These are phyloP conservation scores for Phytophthora fragariae DNA, from an alignment of 352 stramenopile genomes.

Conservation along the genomic window DNA sequence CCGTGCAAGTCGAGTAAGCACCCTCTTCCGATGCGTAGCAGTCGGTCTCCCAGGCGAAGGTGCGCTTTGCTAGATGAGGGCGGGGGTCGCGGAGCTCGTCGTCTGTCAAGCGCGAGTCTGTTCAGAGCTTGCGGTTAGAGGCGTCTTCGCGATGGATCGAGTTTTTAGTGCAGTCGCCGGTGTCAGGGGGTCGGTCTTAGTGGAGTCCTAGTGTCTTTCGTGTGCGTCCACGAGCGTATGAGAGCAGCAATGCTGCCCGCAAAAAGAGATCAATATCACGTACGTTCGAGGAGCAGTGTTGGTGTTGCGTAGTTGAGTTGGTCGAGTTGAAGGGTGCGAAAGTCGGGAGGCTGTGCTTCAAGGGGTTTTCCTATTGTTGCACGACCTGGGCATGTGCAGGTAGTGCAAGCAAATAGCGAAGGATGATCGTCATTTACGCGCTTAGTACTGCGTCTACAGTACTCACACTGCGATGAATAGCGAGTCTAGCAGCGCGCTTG, in stretches of 20 bases:
- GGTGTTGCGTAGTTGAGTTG: too few species aligned
- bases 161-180: background rate
- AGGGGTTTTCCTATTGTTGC: slow-evolving; percentile 24
- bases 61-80: background rate
- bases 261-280: slow-evolving; percentile 11
- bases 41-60: background rate
- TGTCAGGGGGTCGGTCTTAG: slow-evolving; percentile 1
- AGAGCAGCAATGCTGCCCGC: background rate
- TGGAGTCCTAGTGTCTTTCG: slow-evolving; percentile 9
- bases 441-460: too few species aligned
- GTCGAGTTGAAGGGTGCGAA: too few species aligned
- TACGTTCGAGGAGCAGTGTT: slow-evolving; percentile 10
- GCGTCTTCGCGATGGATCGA: background rate
- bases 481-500: background rate
- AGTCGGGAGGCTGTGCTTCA: too few species aligned
- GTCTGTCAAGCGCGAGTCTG: slow-evolving; percentile 7
- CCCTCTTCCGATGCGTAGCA: background rate
- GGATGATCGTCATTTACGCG: too few species aligned
- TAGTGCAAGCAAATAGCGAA: too few species aligned
- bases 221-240: slow-evolving; percentile 9
- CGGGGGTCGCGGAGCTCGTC: background rate
- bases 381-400: slow-evolving; percentile 41
- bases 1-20: slow-evolving; percentile 26
- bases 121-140: background rate
- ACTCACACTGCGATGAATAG: background rate